Evolutionary conservation across 1,284 basidiomycete genomes (phyloP), one percentile per base, ranked within the genome.

Genomic region (Volvariella surrecta): DNA sequence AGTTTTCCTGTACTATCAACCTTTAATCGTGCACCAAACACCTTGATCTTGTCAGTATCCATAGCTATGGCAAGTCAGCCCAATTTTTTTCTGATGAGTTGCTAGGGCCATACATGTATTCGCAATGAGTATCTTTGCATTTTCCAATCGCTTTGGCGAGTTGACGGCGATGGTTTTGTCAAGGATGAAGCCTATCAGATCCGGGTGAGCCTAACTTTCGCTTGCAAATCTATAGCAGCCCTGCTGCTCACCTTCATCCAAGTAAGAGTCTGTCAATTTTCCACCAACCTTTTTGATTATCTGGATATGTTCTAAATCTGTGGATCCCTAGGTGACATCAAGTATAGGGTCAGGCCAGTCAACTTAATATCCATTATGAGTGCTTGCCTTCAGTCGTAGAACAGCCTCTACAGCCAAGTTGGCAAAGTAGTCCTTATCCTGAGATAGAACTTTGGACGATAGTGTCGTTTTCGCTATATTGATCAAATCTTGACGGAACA

Each of bases 31-130:
- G 96, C 95, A 42, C 95, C 96, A 56, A 99, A 99, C 45, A 99
- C 88, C 69, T 99, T 99, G 71, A 99, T 96, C 70, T 99, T 99
- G 70, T 99, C 96, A 22, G 96, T 99, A 69, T 99, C 95, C 96
- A 99, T 98, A 4, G 94, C 90, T 93, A 50, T 19, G 37, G 37
- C n/a, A 16, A 30, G 21, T 39, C 32, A 18, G 11, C 52, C 40
- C 13, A 16, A 20, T 37, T 39, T 13, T n/a, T 18, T 42, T 19
- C 20, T 15, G 16, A 42, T 21, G 17, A 24, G 19, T 32, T 17
- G 13, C 39, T 37, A 30, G 9, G 17, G 30, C 11, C 86, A 50
- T 54, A 89, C 91, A 91, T 11, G 96, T 99, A 60, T 99, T 99
- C 46, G 95, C 92, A 52, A 99, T 96, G 49, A 99, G 68, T 52